These are phyloP conservation scores for Beauveria sp. DNA, from an alignment of 2,329 filamentous ascomycete genomes.

Conservation along the genomic window DNA sequence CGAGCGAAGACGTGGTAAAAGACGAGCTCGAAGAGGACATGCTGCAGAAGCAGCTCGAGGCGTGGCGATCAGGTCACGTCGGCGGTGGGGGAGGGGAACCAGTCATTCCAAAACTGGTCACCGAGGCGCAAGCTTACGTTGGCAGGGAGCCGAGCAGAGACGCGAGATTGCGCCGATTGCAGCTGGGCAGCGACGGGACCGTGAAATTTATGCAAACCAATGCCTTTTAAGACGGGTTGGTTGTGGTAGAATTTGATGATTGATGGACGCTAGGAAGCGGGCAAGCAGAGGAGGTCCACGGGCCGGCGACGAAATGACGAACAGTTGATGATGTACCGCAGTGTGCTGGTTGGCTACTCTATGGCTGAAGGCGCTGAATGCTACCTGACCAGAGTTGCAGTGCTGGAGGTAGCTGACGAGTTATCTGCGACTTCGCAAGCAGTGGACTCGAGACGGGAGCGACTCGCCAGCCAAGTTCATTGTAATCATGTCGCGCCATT, in stretches of 20 bases:
- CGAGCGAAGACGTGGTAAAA: conserved; percentile 38
- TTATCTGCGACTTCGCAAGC: background rate
- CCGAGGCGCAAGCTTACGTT: conserved; percentile 8
- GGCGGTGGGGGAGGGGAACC: conserved; percentile 11
- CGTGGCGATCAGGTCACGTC: conserved; percentile 11
- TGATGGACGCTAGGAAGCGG: background rate
- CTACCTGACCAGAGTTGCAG: background rate
- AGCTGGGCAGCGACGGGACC: background rate
- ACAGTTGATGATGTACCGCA: conserved; percentile 1
- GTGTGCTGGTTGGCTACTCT: background rate
- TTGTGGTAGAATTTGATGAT: background rate
- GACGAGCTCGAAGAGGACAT: conserved; percentile 43
- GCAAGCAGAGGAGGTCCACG: conserved; percentile 1
- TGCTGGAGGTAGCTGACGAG: background rate
- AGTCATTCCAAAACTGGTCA: conserved; percentile 11
- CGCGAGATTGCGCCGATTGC: background rate
- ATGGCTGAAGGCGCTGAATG: conserved; percentile 5
- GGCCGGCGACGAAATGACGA: background rate
- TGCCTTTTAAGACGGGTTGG: background rate
- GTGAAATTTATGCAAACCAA: background rate
- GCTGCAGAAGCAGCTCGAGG: conserved; percentile 17
- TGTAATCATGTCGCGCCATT: background rate
- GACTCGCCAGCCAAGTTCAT: conserved; percentile 1
- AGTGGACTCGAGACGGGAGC: background rate
- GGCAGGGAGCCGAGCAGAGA: conserved; percentile 3